Conservation (phyloP, 2,329 filamentous ascomycete genomes). For the Cladosporium halotolerans region DNA sequence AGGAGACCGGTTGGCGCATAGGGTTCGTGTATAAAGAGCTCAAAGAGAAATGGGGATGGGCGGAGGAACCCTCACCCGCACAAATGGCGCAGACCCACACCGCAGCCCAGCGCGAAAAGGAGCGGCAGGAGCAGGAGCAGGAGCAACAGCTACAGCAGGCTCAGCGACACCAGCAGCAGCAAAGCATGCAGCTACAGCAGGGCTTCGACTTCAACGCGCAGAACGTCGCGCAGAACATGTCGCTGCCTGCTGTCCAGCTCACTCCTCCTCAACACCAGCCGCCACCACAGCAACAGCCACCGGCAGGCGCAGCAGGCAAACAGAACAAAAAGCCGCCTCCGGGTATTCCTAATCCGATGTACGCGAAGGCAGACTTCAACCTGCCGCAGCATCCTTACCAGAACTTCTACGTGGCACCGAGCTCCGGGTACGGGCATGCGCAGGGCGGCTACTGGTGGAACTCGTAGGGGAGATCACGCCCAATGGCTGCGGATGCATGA, state of each 20-base stretch:
- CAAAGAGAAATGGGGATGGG: conserved; percentile 72
- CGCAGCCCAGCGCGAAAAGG: conserved; percentile 19
- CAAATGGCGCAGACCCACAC: conserved; percentile 33
- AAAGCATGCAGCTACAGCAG: conserved; percentile 20
- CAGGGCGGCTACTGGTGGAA: conserved; percentile 8
- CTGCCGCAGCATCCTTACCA: conserved; percentile 76
- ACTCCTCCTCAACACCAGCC: conserved; percentile 18
- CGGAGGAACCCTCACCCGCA: conserved; percentile 38
- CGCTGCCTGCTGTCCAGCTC: conserved; percentile 8
- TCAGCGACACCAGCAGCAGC: conserved; percentile 24
- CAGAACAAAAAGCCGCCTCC: conserved; percentile 33
- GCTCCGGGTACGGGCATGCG: conserved; percentile 9
- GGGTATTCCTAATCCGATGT: conserved; percentile 63
- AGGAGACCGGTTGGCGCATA: conserved; percentile 73
- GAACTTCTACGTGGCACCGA: conserved; percentile 71
- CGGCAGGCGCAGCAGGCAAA: conserved; percentile 1
- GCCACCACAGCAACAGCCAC: conserved; percentile 18
- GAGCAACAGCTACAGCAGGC: conserved; percentile 23
- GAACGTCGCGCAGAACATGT: conserved; percentile 5
- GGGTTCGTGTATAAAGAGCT: conserved; percentile 66
- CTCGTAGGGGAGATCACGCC: too few relatives aligned
- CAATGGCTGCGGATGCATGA: too few relatives aligned
- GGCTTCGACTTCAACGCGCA: conserved; percentile 19
- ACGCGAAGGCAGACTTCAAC: conserved; percentile 67
- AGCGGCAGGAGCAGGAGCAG: conserved; percentile 19